These are phyloP conservation scores for Cryptococcus deneoformans DNA, from an alignment of 1,284 basidiomycete species.

Conservation along the genomic window DNA sequence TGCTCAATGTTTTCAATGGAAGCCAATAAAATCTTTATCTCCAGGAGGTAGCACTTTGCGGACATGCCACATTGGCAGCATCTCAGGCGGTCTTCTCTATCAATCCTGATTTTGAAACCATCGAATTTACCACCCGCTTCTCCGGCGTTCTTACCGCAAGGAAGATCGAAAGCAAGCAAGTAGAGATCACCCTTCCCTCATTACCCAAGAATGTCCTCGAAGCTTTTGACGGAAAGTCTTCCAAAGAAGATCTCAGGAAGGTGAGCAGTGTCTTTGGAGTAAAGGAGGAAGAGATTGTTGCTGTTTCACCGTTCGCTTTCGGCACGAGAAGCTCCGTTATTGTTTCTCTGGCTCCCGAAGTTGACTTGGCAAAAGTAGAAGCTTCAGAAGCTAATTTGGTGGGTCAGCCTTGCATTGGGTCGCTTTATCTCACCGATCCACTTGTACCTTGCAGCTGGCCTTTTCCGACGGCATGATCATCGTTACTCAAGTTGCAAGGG, in stretches of 20 bases:
- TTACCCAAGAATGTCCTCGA: constrained; percentile 1
- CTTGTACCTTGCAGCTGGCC: background rate
- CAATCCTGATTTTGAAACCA: constrained; percentile 11
- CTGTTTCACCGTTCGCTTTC: constrained; percentile 15
- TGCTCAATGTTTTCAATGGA: background rate
- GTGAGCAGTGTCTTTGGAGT: constrained; percentile 9
- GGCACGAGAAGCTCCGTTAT: constrained; percentile 12
- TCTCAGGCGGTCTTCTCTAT: constrained; percentile 29
- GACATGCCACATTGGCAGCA: constrained; percentile 40
- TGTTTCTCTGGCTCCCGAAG: constrained; percentile 15
- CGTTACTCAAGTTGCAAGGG: constrained; percentile 24
- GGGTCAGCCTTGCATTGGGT: constrained; percentile 2
- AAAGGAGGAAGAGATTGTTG: constrained; percentile 7
- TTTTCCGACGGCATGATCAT: constrained; percentile 13
- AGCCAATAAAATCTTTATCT: background rate
- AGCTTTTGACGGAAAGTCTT: background rate
- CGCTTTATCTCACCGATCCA: background rate
- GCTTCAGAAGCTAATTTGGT: constrained; percentile 19
- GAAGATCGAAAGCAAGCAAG: background rate
- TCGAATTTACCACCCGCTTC: constrained; percentile 32
- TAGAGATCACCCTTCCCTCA: constrained; percentile 11
- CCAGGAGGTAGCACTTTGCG: constrained; percentile 41
- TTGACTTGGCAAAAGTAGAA: constrained; percentile 22
- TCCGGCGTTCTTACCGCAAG: constrained; percentile 27
- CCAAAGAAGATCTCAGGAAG: background rate